A percentile compares a stretch with the other conserved stretches of the same genome.
phyloP scores from a whole-genome alignment of 805 yeast genomes.

The Yarrowia sp. region DNA sequence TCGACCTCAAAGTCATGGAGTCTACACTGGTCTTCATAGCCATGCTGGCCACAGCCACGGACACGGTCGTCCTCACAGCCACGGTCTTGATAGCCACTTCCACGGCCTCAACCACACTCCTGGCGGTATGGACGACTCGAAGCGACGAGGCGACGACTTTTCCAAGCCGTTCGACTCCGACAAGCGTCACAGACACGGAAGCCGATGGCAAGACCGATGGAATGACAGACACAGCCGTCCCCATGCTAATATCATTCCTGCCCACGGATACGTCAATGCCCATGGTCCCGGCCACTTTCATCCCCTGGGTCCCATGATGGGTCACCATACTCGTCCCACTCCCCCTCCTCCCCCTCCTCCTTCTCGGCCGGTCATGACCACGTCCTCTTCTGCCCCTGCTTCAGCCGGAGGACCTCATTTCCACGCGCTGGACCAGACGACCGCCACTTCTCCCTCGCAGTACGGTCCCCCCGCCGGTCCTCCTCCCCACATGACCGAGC shows the following conservation, averaged over 20 bases:
- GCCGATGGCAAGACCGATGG: neutral
- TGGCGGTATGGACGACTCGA: too few species aligned
- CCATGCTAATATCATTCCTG: too few species aligned
- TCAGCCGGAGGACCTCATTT: neutral
- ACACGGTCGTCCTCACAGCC: too few species aligned
- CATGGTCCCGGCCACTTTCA: constrained; percentile 3
- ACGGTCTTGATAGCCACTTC: too few species aligned
- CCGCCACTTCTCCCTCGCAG: neutral
- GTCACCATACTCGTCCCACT: constrained; percentile 3
- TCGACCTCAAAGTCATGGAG: too few species aligned
- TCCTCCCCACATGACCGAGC: constrained; percentile 10
- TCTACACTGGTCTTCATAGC: too few species aligned
- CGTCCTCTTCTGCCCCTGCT: neutral
- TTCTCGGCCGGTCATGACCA: neutral
- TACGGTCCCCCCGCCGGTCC: constrained; percentile 23
- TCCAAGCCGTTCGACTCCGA: constrained; percentile 3
- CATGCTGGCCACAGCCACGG: too few species aligned
- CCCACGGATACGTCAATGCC: too few species aligned
- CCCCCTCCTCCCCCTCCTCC: constrained; percentile 12
- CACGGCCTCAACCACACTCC: too few species aligned
- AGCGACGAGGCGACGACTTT: neutral
- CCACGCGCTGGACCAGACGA: constrained; percentile 16
- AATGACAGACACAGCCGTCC: too few species aligned
- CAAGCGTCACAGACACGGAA: neutral
- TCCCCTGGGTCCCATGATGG: constrained; percentile 9